phyloP scores from a whole-genome alignment of 129 eudicot genomes.

The Tagetes patula region DNA sequence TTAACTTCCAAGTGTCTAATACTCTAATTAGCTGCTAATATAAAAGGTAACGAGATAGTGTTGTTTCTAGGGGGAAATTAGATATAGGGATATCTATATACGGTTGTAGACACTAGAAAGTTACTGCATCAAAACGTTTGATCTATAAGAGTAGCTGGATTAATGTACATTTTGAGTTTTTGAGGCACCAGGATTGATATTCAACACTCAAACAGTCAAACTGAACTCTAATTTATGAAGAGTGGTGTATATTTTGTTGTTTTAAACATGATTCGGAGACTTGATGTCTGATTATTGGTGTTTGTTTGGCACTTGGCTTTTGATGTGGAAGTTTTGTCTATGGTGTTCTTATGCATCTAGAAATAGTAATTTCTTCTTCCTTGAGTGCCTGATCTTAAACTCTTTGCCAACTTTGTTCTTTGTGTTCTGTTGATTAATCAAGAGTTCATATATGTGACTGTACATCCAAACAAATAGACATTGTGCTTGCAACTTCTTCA shows the following conservation, averaged over 20 bases:
- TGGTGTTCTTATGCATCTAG: conserved; percentile 7
- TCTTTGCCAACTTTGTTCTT: neutral
- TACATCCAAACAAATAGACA: conserved; percentile 15
- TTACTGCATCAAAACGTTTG: neutral
- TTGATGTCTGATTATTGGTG: conserved; percentile 6
- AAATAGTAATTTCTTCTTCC: conserved; percentile 10
- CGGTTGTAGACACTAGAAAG: neutral
- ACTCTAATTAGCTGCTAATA: conserved; percentile 10
- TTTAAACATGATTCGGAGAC: neutral
- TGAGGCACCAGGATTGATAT: neutral
- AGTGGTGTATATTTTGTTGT: conserved; percentile 3
- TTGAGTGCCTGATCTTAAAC: conserved; percentile 6
- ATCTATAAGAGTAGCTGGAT: conserved; percentile 13
- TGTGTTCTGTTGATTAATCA: conserved; percentile 13
- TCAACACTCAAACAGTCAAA: neutral
- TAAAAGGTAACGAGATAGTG: neutral
- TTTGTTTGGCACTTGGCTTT: neutral
- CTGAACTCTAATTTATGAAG: conserved; percentile 9
- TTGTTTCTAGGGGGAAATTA: neutral
- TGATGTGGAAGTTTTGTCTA: conserved; percentile 5
- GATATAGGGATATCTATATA: neutral
- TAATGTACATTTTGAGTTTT: neutral
- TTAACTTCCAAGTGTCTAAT: conserved; percentile 1
- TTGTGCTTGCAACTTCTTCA: conserved; percentile 4
- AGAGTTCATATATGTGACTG: conserved; percentile 1